Conservation (phyloP, 139 green algal genomes). For the Zygnema circumcarinatum region DNA sequence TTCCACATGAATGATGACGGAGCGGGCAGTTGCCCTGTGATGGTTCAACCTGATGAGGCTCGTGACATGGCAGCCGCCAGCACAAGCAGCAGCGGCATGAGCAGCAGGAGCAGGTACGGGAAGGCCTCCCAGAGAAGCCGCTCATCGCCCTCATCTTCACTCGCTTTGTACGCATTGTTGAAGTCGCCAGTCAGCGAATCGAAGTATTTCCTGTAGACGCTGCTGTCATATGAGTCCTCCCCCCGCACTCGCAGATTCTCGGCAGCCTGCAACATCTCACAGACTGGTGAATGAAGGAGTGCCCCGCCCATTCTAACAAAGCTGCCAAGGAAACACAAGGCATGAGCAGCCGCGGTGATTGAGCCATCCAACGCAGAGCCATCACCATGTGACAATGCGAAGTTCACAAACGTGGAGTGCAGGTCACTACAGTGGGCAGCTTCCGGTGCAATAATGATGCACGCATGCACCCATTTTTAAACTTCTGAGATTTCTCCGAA, state of each 20-base stretch:
- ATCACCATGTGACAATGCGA: background rate
- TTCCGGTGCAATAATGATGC: too few relatives aligned
- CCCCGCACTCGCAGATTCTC: slow-evolving; percentile 27
- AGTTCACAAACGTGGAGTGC: background rate
- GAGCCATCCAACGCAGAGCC: background rate
- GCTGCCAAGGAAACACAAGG: background rate
- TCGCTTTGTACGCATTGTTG: slow-evolving; percentile 42
- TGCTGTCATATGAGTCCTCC: slow-evolving; percentile 14
- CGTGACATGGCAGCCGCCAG: background rate
- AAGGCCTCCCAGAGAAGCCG: background rate
- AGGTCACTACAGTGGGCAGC: too few relatives aligned
- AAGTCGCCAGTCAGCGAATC: slow-evolving; percentile 10
- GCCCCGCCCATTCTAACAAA: background rate
- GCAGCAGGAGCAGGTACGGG: background rate
- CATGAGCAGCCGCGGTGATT: background rate
- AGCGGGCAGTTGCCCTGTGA: too few relatives aligned
- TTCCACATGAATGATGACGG: too few relatives aligned
- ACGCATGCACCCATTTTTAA: too few relatives aligned
- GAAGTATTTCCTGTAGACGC: slow-evolving; percentile 37
- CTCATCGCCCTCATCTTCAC: slow-evolving; percentile 19
- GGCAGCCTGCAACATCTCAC: slow-evolving; percentile 7
- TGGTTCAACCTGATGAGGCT: background rate
- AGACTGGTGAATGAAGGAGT: too few relatives aligned
- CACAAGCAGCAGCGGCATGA: slow-evolving; percentile 35
- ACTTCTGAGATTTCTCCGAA: too few relatives aligned